Percentiles rank a stretch among this genome's conserved stretches.
These are phyloP conservation scores for Saccharomyces hybrid DNA, from an alignment of 1,139 yeast genomes.

Conservation along the genomic window DNA sequence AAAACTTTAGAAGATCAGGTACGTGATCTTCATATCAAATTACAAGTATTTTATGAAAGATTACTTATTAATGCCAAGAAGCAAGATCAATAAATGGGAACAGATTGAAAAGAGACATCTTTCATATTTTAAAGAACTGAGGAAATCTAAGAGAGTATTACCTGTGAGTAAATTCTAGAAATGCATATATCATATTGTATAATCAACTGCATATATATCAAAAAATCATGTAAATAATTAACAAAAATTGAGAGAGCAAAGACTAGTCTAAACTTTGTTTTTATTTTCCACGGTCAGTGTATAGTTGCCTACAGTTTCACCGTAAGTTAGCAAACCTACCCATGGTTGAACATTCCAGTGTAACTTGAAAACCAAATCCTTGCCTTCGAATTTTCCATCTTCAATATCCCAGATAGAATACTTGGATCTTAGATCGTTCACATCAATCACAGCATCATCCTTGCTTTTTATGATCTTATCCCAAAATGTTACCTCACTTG, in stretches of 20 bases:
- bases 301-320: conserved; percentile 41
- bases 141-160: conserved; percentile 17
- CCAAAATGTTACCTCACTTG: conserved; percentile 80
- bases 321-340: conserved; percentile 72
- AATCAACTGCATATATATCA: conserved; percentile 1
- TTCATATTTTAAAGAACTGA: conserved; percentile 14
- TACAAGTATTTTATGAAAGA: conserved; percentile 28
- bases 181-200: not conserved
- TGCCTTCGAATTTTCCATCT: conserved; percentile 47
- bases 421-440: conserved; percentile 53
- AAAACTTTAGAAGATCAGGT: conserved; percentile 7
- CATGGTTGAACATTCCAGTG: conserved; percentile 94
- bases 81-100: conserved; percentile 20
- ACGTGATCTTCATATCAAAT: conserved; percentile 10
- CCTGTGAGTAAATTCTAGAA: conserved; percentile 3
- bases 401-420: conserved; percentile 88
- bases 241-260: not conserved
- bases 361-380: conserved; percentile 61
- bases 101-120: conserved; percentile 17
- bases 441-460: conserved; percentile 49
- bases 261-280: not conserved
- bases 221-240: not conserved
- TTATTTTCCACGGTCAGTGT: conserved; percentile 1
- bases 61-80: conserved; percentile 22
- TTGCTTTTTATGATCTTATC: conserved; percentile 62